Percentiles rank a stretch among this genome's conserved stretches.
Evolutionary conservation across 2,329 filamentous ascomycete species (phyloP).

Genomic region (Blastomyces parvus): DNA sequence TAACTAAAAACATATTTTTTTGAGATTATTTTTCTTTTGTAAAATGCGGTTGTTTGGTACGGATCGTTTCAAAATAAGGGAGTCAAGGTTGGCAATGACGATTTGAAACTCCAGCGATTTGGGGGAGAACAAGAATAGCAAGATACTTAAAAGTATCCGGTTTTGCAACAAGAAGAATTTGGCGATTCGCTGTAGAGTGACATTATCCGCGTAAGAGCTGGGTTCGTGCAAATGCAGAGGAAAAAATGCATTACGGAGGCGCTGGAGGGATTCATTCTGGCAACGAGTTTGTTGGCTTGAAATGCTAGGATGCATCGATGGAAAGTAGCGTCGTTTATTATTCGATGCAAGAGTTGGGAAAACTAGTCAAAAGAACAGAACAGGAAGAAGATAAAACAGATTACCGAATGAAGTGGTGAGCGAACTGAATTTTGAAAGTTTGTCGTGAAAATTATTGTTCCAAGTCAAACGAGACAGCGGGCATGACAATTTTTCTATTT

Average conservation of each 20-base stretch:
- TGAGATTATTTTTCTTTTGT: not conserved
- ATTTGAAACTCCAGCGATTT: not conserved
- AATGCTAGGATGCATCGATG: not conserved
- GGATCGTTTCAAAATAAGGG: not conserved
- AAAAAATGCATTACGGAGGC: not conserved
- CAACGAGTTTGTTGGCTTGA: not conserved
- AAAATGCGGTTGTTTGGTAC: not conserved
- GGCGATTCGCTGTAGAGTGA: not conserved
- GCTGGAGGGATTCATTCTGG: not conserved
- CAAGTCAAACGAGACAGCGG: not conserved
- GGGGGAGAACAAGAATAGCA: not conserved
- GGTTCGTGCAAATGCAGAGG: not conserved
- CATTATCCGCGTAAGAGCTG: not conserved
- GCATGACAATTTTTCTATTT: not conserved
- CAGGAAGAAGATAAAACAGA: not conserved
- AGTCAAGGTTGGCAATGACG: not conserved
- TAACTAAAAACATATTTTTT: not conserved
- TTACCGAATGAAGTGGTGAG: not conserved
- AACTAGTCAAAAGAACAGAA: not conserved
- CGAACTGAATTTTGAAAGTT: not conserved
- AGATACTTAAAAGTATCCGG: not conserved
- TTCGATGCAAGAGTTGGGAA: constrained; percentile 1
- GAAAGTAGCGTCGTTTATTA: not conserved
- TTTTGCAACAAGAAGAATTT: not conserved
- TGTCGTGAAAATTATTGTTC: not conserved